Conservation (phyloP, 78 protist species). For the Chrysochromulina parva region DNA sequence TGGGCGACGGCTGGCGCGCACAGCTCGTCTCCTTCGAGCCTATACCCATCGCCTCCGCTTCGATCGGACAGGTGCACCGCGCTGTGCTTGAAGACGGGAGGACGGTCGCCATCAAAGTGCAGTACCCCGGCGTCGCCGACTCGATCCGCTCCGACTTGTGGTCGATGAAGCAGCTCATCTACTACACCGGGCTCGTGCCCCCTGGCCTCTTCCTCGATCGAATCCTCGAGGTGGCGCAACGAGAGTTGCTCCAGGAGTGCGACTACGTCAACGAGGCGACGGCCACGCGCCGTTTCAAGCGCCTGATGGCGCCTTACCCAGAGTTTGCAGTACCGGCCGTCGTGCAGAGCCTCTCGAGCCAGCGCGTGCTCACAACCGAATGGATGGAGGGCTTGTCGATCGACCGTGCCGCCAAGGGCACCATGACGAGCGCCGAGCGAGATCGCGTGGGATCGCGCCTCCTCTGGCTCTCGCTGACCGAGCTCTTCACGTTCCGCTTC, state of each 20-base stretch:
- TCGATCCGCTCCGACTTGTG: slow-evolving; percentile 76
- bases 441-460: slow-evolving; percentile 36
- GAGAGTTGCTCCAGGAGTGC: slow-evolving; percentile 62
- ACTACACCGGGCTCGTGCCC: slow-evolving; percentile 66
- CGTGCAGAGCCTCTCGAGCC: slow-evolving; percentile 11
- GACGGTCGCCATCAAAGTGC: slow-evolving; percentile 75
- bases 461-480: slow-evolving; percentile 66
- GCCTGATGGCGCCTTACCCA: background rate
- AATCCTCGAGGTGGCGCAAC: slow-evolving; percentile 51
- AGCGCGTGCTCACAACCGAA: background rate
- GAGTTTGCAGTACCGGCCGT: slow-evolving; percentile 22
- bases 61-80: slow-evolving; percentile 89
- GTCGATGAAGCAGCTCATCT: slow-evolving; percentile 53
- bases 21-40: slow-evolving; percentile 46
- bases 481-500: slow-evolving; percentile 70
- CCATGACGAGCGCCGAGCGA: background rate
- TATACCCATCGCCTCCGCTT: slow-evolving; percentile 88
- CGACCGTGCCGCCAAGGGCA: background rate
- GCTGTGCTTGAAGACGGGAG: slow-evolving; percentile 65
- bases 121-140: slow-evolving; percentile 77
- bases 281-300: background rate
- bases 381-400: background rate
- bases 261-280: background rate
- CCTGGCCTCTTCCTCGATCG: slow-evolving; percentile 74
- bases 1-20: background rate